phyloP scores from a whole-genome alignment of 768 basidiomycete genomes.

The Lentinula edodes region DNA sequence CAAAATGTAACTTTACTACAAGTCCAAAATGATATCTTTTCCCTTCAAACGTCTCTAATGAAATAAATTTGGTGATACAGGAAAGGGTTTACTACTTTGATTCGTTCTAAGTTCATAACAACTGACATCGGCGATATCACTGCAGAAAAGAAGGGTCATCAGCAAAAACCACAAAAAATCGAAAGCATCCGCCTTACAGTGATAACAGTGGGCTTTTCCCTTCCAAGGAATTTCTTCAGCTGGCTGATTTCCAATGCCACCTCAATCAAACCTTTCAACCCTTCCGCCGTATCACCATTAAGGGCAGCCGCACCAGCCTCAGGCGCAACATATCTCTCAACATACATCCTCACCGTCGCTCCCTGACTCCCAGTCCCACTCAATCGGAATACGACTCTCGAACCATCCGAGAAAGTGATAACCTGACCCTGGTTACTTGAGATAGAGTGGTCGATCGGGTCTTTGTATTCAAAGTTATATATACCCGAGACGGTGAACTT shows the following conservation, averaged over 20 bases:
- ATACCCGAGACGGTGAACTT: slow-evolving; percentile 74
- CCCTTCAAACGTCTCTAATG: background rate
- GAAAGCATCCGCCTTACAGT: slow-evolving; percentile 50
- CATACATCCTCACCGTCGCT: slow-evolving; percentile 94
- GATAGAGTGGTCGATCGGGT: slow-evolving; percentile 94
- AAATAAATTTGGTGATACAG: background rate
- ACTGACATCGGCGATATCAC: background rate
- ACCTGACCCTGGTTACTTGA: slow-evolving; percentile 96
- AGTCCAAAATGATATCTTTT: background rate
- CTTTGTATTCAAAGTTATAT: slow-evolving; percentile 93
- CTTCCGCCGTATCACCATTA: slow-evolving; percentile 75
- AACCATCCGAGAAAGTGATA: slow-evolving; percentile 87
- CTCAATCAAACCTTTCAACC: slow-evolving; percentile 92
- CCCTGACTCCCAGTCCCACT: slow-evolving; percentile 96
- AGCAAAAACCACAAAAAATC: background rate
- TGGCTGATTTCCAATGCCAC: slow-evolving; percentile 85
- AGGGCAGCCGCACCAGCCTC: slow-evolving; percentile 66
- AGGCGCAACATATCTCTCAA: slow-evolving; percentile 83
- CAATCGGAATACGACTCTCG: slow-evolving; percentile 90
- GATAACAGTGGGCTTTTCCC: slow-evolving; percentile 94
- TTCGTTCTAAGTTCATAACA: background rate
- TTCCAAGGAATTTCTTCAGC: slow-evolving; percentile 78
- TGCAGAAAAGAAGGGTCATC: background rate
- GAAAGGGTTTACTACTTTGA: background rate
- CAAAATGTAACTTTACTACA: too few species aligned